A percentile compares a stretch with the other conserved stretches of the same genome.
phyloP scores from a whole-genome alignment of 2,329 filamentous ascomycete species.

The Verticillium klebahnii region DNA sequence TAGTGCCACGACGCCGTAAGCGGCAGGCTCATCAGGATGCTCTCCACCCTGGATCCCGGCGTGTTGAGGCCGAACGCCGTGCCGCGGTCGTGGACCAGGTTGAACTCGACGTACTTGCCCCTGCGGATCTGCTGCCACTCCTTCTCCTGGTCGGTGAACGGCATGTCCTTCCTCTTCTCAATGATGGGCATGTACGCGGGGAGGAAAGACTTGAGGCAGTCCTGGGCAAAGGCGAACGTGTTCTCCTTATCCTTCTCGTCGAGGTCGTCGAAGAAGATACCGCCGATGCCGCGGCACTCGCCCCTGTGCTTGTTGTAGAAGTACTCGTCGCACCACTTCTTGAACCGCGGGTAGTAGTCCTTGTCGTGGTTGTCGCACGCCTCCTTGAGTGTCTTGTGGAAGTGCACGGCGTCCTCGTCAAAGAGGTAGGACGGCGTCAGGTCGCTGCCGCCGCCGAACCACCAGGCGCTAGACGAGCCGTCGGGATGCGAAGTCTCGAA shows the following conservation, averaged over 20 bases:
- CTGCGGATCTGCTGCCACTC: slow-evolving; percentile 93
- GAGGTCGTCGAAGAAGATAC: slow-evolving; percentile 98
- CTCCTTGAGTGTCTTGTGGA: slow-evolving; percentile 89
- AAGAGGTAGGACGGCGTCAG: slow-evolving; percentile 91
- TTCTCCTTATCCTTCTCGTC: slow-evolving; percentile 88
- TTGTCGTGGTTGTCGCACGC: slow-evolving; percentile 92
- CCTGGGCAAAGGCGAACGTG: slow-evolving; percentile 83
- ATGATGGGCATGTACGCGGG: slow-evolving; percentile 90
- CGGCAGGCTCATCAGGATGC: slow-evolving; percentile 95
- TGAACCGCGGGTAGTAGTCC: slow-evolving; percentile 89
- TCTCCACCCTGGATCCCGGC: slow-evolving; percentile 86
- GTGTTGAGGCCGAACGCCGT: slow-evolving; percentile 93
- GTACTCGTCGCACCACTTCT: slow-evolving; percentile 98
- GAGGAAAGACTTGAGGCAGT: slow-evolving; percentile 80
- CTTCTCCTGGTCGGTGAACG: slow-evolving; percentile 80
- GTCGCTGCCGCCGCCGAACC: slow-evolving; percentile 95
- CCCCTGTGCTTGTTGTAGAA: slow-evolving; percentile 89
- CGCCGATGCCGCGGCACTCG: slow-evolving; percentile 83
- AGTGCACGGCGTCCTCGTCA: slow-evolving; percentile 94
- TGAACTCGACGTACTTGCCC: slow-evolving; percentile 98
- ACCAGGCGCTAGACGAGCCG: slow-evolving; percentile 83
- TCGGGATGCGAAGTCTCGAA: slow-evolving; percentile 91
- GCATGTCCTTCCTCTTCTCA: slow-evolving; percentile 84
- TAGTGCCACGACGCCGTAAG: slow-evolving; percentile 93
- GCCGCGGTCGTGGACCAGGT: slow-evolving; percentile 92